phyloP scores from a whole-genome alignment of 2,329 filamentous ascomycete species.

The Dendryphion nanum region DNA sequence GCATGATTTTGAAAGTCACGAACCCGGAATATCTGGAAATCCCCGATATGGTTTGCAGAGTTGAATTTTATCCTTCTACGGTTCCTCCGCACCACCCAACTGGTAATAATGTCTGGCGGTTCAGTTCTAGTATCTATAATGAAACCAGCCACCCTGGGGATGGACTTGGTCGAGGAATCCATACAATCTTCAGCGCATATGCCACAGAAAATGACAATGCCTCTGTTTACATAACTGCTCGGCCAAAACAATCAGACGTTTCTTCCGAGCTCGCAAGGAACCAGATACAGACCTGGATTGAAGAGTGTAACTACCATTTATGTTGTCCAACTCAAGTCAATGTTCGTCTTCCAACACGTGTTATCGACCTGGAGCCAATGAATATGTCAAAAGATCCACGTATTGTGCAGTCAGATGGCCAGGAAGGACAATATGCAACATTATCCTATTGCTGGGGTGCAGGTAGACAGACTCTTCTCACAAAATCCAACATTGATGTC shows the following conservation, averaged over 20 bases:
- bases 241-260: background rate
- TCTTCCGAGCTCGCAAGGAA: background rate
- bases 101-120: no score
- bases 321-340: background rate
- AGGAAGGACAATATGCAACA: slow-evolving; percentile 2
- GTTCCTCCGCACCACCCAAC: no score
- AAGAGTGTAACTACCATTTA: background rate
- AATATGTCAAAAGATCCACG: background rate
- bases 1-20: no score
- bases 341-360: slow-evolving; percentile 1
- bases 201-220: background rate
- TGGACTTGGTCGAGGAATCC: no score
- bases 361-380: slow-evolving; percentile 1
- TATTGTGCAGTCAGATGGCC: background rate
- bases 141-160: no score
- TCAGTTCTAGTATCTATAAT: no score
- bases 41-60: no score
- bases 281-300: background rate
- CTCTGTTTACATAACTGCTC: slow-evolving; percentile 1
- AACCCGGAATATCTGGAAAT: no score
- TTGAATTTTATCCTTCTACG: no score
- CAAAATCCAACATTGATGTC: background rate
- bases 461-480: background rate
- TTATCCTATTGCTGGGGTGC: slow-evolving; percentile 4
- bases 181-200: slow-evolving; percentile 1